Evolutionary conservation across 441 rosid genomes (phyloP).

Genomic region (Arabidopsis lyrata): DNA sequence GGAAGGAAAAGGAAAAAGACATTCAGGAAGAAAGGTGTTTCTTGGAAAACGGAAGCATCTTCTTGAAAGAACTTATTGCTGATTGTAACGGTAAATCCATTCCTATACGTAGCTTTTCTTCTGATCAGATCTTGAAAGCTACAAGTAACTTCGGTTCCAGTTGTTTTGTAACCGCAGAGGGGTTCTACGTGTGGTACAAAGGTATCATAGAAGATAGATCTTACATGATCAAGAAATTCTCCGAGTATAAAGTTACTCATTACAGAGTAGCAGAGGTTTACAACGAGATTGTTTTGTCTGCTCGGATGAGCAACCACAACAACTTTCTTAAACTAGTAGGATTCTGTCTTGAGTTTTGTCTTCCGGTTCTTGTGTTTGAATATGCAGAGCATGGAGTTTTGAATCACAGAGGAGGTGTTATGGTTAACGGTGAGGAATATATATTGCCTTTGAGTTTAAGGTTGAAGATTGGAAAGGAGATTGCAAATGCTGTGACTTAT

Average conservation of each 20-base stretch:
- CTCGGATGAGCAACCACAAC: constrained; percentile 4
- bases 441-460: not conserved
- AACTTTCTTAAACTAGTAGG: not conserved
- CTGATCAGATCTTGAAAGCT: constrained; percentile 38
- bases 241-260: not conserved
- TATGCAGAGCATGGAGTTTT: not conserved
- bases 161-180: not conserved
- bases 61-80: constrained; percentile 42
- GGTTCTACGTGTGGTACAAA: not conserved
- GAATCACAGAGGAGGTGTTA: not conserved
- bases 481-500: not conserved
- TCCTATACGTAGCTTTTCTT: constrained; percentile 44
- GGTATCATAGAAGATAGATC: constrained; percentile 22
- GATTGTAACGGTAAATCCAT: constrained; percentile 39
- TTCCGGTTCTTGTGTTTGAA: constrained; percentile 3
- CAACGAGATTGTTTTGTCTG: not conserved
- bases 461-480: not conserved
- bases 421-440: not conserved
- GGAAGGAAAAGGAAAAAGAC: not conserved
- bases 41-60: constrained; percentile 37
- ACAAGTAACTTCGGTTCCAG: constrained; percentile 16
- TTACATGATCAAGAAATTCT: constrained; percentile 8
- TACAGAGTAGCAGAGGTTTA: not conserved
- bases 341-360: not conserved
- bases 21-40: not conserved